Evolutionary conservation across 2,329 filamentous ascomycete species (phyloP).

Genomic region (Apiospora sp.): DNA sequence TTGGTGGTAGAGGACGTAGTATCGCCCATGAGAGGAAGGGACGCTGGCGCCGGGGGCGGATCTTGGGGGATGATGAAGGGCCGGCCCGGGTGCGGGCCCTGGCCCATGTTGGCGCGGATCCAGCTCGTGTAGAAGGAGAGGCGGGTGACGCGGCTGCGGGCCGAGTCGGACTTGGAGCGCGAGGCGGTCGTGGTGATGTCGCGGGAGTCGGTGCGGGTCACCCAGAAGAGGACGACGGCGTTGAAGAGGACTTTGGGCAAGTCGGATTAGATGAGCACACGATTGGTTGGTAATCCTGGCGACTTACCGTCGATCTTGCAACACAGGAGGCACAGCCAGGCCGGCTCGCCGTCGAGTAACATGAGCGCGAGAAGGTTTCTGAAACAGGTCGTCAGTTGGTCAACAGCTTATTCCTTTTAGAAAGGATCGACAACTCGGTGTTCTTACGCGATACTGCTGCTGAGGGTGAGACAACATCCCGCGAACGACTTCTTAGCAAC

Average conservation of each 20-base stretch:
- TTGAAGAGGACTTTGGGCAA: constrained; percentile 11
- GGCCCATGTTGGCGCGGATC: constrained; percentile 10
- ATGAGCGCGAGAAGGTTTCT: background rate
- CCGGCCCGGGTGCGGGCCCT: background rate
- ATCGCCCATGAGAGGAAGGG: background rate
- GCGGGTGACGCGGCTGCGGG: constrained; percentile 4
- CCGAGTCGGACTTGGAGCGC: constrained; percentile 5
- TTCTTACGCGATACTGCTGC: constrained; percentile 12
- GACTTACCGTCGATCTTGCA: constrained; percentile 14
- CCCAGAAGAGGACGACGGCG: constrained; percentile 13
- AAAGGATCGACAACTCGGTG: too few relatives aligned
- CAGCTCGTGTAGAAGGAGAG: constrained; percentile 2
- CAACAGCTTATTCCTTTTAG: too few relatives aligned
- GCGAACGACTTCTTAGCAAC: background rate
- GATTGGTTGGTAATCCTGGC: too few relatives aligned
- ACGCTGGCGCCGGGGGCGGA: background rate
- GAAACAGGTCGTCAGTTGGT: too few relatives aligned
- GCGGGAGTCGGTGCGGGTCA: background rate
- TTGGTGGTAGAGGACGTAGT: background rate
- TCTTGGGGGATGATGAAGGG: background rate
- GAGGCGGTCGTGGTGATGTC: background rate
- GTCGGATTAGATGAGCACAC: too few relatives aligned
- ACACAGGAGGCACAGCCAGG: constrained; percentile 12
- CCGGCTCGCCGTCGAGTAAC: constrained; percentile 1
- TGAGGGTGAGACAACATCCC: background rate